phyloP scores from a whole-genome alignment of 108 stramenopile genomes.

The Epithemia pelagica region DNA sequence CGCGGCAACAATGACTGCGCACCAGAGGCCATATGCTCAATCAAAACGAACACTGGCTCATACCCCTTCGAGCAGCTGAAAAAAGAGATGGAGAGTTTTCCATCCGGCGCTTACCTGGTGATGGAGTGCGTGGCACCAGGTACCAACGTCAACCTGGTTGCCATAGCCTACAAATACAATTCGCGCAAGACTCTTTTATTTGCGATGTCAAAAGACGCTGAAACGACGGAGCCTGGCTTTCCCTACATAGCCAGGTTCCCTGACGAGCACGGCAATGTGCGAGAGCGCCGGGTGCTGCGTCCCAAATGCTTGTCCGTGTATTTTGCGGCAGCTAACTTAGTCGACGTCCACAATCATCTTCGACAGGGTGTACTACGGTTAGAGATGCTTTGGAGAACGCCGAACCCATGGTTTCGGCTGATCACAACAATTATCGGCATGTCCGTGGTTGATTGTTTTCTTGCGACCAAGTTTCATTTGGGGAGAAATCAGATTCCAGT shows the following conservation, averaged over 20 bases:
- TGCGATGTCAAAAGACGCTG: not conserved
- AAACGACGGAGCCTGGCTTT: not conserved
- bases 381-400: conserved; percentile 8
- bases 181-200: not conserved
- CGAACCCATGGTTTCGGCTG: not conserved
- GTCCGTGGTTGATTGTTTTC: not conserved
- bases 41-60: not conserved
- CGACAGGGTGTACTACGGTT: conserved; percentile 4
- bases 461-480: not conserved
- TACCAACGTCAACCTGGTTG: not conserved
- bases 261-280: not conserved
- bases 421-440: not conserved
- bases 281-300: not conserved
- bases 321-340: not conserved
- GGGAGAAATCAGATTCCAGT: not conserved
- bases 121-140: not conserved
- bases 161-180: not conserved
- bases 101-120: not conserved
- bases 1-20: not conserved
- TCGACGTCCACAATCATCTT: not conserved
- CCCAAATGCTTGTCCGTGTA: not conserved
- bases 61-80: not conserved
- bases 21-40: not conserved
- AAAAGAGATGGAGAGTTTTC: not conserved
- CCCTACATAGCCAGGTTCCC: not conserved